Evolutionary conservation across 1,284 basidiomycete genomes (phyloP).

Genomic region (Phellinidium pouzarii): DNA sequence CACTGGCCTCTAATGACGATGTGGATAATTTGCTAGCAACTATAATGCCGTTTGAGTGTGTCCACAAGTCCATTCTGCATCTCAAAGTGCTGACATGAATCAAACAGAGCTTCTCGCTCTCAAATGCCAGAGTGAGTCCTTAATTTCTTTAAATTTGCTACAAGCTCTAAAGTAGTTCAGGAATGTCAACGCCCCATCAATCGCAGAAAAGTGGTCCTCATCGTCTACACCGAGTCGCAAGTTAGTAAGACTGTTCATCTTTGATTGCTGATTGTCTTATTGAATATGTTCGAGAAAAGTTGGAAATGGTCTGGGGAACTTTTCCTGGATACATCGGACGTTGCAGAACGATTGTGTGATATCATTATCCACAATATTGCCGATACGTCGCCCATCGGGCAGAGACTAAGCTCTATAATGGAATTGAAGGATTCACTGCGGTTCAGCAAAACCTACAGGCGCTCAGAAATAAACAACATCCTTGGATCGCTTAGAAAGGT

Average conservation of each 20-base stretch:
- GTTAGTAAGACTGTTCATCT: background rate
- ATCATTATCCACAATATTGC: conserved; percentile 40
- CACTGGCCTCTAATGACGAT: conserved; percentile 3
- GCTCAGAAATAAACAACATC: conserved; percentile 39
- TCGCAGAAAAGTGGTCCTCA: background rate
- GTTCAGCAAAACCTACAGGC: conserved; percentile 41
- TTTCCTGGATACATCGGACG: conserved; percentile 27
- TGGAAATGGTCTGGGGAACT: conserved; percentile 48
- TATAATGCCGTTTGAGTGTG: conserved; percentile 11
- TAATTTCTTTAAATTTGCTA: background rate
- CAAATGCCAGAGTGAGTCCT: conserved; percentile 12
- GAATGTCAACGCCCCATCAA: background rate
- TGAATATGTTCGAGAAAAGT: conserved; percentile 29
- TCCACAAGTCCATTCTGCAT: conserved; percentile 4
- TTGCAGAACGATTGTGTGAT: conserved; percentile 39
- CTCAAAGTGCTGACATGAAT: conserved; percentile 23
- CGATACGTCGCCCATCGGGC: conserved; percentile 33
- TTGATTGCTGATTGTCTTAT: background rate
- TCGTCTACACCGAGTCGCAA: background rate
- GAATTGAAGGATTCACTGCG: conserved; percentile 34
- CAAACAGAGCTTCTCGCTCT: background rate
- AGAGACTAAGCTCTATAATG: conserved; percentile 43
- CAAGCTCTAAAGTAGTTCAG: background rate
- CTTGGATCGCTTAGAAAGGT: conserved; percentile 40
- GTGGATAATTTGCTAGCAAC: conserved; percentile 17